Evolutionary conservation across 2,329 filamentous ascomycete species (phyloP), one percentile per base, ranked within the genome.

Genomic region (Conoideocrella luteorostrata): DNA sequence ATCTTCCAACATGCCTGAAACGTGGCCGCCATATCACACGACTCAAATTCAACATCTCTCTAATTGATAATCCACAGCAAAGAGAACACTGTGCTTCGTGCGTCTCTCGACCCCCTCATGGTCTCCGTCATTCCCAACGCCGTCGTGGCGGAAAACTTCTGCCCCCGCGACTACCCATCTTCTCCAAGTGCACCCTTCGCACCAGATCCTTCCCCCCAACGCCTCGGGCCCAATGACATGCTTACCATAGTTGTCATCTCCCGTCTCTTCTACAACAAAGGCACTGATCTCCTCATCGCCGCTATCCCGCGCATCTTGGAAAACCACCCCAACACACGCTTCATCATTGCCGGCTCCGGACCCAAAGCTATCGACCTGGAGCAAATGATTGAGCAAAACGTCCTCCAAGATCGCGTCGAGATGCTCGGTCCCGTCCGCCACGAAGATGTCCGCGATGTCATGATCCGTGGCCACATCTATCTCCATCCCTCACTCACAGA

Each of bases 61-160:
- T 26, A 1, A 37, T 26, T 21, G 18, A 28, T 18, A 21, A 4
- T 20, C 24, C 47, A 13, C 50, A 95, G 89, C 70, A 98, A 98
- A 63, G 93, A 98, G 64, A 98, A 98, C 58, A 98, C 93, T 0
- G 93, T 97, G 6, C 77, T 98, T 9, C 79, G 93, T 57, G 93
- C 93, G 4, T 95, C 91, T 0, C 77, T 98, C 2, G 94, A 98
- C 57, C 94, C 93, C 2, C 72, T 95, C 20, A 96, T 96, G 83
- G 93, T 98, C 18, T 97, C 91, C 0, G 93, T 95, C 29, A 97
- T 98, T 46, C 93, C 93, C 12, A 98, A 98, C 54, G 93, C 93
- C 9, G 87, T 98, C 2, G 94, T 98, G 2, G 90, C 94, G 10
- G 90, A 95, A 57, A 95, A 96, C 66, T 98, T 98, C 59, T 80